phyloP scores from a whole-genome alignment of 305 asterid species.

The Fraxinus nigra region DNA sequence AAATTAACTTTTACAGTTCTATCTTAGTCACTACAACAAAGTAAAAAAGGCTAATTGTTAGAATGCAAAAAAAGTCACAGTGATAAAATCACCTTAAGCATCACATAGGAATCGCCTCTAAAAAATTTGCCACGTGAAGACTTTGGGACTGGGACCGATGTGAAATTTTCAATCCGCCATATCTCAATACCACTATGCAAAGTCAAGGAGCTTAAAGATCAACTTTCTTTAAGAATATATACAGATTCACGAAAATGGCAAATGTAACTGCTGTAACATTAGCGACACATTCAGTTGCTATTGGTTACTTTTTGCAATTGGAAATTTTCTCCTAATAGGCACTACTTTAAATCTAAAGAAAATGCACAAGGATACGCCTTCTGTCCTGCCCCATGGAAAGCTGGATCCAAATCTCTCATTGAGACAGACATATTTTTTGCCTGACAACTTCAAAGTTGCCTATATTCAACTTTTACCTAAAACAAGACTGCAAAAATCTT shows the following conservation, averaged over 20 bases:
- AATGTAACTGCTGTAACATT: not conserved
- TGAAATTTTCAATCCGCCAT: conserved; percentile 78
- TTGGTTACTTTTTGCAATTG: not conserved
- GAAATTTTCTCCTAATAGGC: not conserved
- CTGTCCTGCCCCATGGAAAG: conserved; percentile 79
- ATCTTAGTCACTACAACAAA: conserved; percentile 10
- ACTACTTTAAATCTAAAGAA: not conserved
- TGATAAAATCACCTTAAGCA: conserved; percentile 55
- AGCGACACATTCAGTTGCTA: not conserved
- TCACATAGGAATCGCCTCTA: conserved; percentile 75
- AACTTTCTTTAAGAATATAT: not conserved
- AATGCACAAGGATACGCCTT: conserved; percentile 68
- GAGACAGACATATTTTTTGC: conserved; percentile 76
- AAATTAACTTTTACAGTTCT: conserved; percentile 7
- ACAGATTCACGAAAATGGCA: conserved; percentile 3
- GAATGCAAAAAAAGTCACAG: not conserved
- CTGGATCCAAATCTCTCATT: conserved; percentile 75
- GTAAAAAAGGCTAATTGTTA: not conserved
- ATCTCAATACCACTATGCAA: conserved; percentile 71
- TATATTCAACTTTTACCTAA: conserved; percentile 29
- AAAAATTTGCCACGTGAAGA: conserved; percentile 69
- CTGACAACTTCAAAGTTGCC: conserved; percentile 23
- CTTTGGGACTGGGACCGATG: conserved; percentile 57
- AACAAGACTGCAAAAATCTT: conserved; percentile 19
- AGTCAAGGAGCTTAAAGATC: conserved; percentile 38